Base-by-base conservation (phyloP, 805 yeast genomes). In the Metschnikowia anglica region DNA sequence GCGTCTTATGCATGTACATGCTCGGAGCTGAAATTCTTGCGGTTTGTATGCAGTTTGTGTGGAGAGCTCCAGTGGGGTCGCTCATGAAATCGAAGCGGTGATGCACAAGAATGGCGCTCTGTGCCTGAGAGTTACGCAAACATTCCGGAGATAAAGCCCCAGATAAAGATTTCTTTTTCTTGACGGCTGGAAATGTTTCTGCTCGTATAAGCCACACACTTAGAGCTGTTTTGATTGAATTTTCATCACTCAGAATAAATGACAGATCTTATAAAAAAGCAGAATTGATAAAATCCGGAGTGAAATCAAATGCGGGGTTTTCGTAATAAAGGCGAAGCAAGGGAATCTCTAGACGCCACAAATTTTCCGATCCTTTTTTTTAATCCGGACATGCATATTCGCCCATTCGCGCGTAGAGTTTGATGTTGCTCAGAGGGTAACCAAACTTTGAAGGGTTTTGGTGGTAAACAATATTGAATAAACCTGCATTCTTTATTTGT, bases 11-110 rank as follows among this genome's bases (percentile, higher is more conserved):
- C 40, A 29, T 37, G 27, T 11, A 23, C 19, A 16, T 24, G 35
- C 34, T 8, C 35, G 28, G 11, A 9, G 27, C 28, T 34, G 45
- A 37, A 36, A 20, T 31, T 30, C 19, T 31, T 36, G 29, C n/a
- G 33, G 18, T 5, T 11, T 31, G 17, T 32, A 32, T 41, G 45
- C 45, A 9, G 41, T 25, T 19, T 31, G 30, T 41, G 37, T 23
- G 45, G 45, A 41, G 45, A 17, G 15, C 29, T 29, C 37, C 38
- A 16, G 30, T 21, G 27, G 20, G 29, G 33, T 20, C 33, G 16
- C 43, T 37, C 37, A 25, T 15, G 26, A 26, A 16, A 8, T 31
- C 12, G 10, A 10, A 16, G 21, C 17, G 25, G 36, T 31, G 35
- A 31, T 31, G 36, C 41, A 23, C 8, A 6, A 20, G 23, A 12